Percentiles rank a stretch among this genome's conserved stretches.
These are phyloP conservation scores for Magnolia kwangsiensis DNA, from an alignment of 164 flowering plant species.

Conservation along the genomic window DNA sequence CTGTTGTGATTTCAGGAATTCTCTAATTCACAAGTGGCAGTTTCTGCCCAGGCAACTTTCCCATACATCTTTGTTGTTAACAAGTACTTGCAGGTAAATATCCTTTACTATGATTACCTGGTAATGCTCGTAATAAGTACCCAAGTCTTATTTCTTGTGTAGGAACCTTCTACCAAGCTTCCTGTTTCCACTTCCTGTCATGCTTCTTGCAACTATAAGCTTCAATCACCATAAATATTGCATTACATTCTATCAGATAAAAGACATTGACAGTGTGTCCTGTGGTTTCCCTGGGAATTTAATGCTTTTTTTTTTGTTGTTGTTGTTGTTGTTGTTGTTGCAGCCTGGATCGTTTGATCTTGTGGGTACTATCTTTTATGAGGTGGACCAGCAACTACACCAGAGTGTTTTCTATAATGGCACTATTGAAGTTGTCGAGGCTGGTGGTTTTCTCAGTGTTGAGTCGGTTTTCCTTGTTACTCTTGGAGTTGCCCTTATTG, in stretches of 20 bases:
- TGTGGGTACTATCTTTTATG: conserved; percentile 80
- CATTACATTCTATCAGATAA: not conserved
- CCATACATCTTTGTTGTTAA: conserved; percentile 80
- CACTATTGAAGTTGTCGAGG: conserved; percentile 88
- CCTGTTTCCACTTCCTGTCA: not conserved
- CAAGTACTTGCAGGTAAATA: conserved; percentile 84
- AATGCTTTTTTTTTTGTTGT: no score
- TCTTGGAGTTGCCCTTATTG: conserved; percentile 69
- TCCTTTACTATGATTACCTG: not conserved
- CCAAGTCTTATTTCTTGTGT: not conserved
- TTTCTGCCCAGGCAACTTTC: conserved; percentile 78
- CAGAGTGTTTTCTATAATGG: conserved; percentile 86
- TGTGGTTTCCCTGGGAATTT: not conserved
- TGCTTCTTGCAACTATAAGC: not conserved
- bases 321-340: not conserved
- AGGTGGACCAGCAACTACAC: conserved; percentile 72
- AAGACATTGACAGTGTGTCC: not conserved
- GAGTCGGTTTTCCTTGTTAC: conserved; percentile 83
- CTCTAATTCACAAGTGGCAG: conserved; percentile 64
- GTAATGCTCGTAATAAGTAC: not conserved
- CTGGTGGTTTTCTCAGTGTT: conserved; percentile 65
- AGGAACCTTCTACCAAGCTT: no score
- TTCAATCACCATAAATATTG: not conserved
- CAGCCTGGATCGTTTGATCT: conserved; percentile 96
- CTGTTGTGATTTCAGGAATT: conserved; percentile 42